A percentile compares a stretch with the other conserved stretches of the same genome.
Evolutionary conservation across 257 asterid genomes (phyloP).

Genomic region (Scutellaria galericulata): DNA sequence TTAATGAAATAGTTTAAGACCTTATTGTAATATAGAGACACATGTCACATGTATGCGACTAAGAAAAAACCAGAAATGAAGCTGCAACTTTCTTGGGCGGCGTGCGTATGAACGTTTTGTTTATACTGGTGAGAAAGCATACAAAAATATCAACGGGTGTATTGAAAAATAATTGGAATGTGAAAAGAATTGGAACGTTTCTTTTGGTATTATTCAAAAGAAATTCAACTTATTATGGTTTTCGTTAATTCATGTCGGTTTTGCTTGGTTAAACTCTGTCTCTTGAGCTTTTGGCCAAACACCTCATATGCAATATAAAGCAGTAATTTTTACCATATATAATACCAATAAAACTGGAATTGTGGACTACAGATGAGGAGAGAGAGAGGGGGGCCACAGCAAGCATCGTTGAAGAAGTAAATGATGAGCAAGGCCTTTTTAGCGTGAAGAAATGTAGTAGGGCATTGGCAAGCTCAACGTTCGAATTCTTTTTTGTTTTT

Average conservation of each 20-base stretch:
- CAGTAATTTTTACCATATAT: not conserved
- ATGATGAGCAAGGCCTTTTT: slow-evolving; percentile 43
- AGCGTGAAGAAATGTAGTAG: slow-evolving; percentile 44
- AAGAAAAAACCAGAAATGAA: slow-evolving; percentile 38
- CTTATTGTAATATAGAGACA: slow-evolving; percentile 21
- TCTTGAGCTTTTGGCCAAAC: not conserved
- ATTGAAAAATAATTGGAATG: slow-evolving; percentile 29
- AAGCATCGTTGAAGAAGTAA: slow-evolving; percentile 35
- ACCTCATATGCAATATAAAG: not conserved
- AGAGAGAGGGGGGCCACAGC: slow-evolving; percentile 16
- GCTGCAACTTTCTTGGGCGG: slow-evolving; percentile 59
- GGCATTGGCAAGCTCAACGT: slow-evolving; percentile 57
- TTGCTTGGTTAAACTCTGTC: not conserved
- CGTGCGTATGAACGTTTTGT: slow-evolving; percentile 64
- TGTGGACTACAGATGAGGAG: not conserved
- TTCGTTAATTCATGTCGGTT: slow-evolving; percentile 22
- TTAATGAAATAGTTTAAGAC: not conserved
- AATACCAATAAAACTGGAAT: not conserved
- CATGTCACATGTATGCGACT: slow-evolving; percentile 35
- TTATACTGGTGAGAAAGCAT: slow-evolving; percentile 34
- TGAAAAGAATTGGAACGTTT: slow-evolving; percentile 35
- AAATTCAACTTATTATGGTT: slow-evolving; percentile 19
- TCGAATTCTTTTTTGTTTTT: slow-evolving; percentile 43
- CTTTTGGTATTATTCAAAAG: slow-evolving; percentile 36
- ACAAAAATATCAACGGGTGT: slow-evolving; percentile 36